Evolutionary conservation across 768 basidiomycete species (phyloP).

Genomic region (Tricholoma terreum): DNA sequence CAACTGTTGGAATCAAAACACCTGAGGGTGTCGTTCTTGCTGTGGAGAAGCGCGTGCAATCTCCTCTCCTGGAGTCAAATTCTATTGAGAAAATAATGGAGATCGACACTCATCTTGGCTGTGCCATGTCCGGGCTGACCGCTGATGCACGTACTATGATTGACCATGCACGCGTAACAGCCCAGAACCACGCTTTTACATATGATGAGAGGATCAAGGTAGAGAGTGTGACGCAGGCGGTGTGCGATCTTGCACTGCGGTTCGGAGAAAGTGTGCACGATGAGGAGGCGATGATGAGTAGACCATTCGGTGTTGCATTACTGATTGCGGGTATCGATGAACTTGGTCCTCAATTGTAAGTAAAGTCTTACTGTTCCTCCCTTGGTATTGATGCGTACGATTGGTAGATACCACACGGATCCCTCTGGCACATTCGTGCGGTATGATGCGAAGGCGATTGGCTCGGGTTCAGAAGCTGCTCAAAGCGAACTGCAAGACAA

Average conservation of each 20-base stretch:
- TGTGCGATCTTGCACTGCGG: conserved; percentile 93
- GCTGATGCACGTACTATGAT: conserved; percentile 99
- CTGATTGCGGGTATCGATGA: conserved; percentile 98
- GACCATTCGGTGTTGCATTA: conserved; percentile 97
- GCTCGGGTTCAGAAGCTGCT: conserved; percentile 95
- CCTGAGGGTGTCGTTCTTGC: conserved; percentile 88
- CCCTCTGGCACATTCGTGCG: conserved; percentile 97
- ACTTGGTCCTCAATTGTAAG: conserved; percentile 91
- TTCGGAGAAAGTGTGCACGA: conserved; percentile 99
- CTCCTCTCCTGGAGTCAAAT: conserved; percentile 88
- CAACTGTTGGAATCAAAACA: conserved; percentile 93
- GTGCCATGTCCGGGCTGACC: conserved; percentile 96
- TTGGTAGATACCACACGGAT: conserved; percentile 88
- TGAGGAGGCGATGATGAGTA: conserved; percentile 98
- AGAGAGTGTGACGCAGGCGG: conserved; percentile 96
- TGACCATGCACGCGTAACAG: conserved; percentile 97
- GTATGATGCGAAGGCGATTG: conserved; percentile 98
- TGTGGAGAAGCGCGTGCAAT: conserved; percentile 98
- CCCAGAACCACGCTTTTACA: conserved; percentile 93
- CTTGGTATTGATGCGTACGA: neutral
- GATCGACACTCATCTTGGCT: conserved; percentile 94
- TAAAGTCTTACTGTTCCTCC: conserved; percentile 6
- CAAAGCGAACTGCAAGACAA: conserved; percentile 97
- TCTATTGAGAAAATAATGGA: conserved; percentile 99
- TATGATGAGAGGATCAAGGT: conserved; percentile 97